Evolutionary conservation across 2,329 filamentous ascomycete genomes (phyloP), one percentile per base, ranked within the genome.

Genomic region (Mycocentrospora acerina): DNA sequence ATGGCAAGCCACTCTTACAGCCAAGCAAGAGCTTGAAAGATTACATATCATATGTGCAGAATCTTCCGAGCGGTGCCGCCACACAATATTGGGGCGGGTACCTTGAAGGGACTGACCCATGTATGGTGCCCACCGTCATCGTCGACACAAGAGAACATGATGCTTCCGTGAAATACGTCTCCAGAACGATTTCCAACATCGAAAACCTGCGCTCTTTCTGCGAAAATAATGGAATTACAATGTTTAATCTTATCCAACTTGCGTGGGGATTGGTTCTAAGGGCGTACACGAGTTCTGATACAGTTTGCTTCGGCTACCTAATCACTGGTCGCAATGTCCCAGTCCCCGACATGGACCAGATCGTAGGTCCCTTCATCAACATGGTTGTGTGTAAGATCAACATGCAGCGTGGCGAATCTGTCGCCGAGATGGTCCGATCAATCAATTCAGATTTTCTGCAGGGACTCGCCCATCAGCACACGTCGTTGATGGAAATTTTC

Each of bases 291-390:
- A 15, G 27, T 3, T 26, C 32, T 3, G 39, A 48, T 4, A 42
- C 47, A 14, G 48, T 57, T 3, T 37, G 44, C 12, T 59, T 59
- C 25, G 54, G 52, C 4, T 58, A 59, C 24, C 26, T 57, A 1
- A 50, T 48, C 14, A 39, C 50, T 3, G 46, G 48, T 10, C 56
- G 56, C 11, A 70, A 75, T 46, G 55, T 67, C 10, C 63, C 66
- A 13, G 57, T 75, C 4, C 45, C 56, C 2, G 66, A 63, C 2
- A 69, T 75, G 7, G 62, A 72, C 26, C 62, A 70, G 19, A 64
- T 67, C 33, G 66, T 73, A 27, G 72, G 73, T 1, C 53, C 67
- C 1, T 62, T 67, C 32, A 64, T 70, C 32, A 68, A 64, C 36
- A 68, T 68, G 52, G 45, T 47, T 22, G 40, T 29, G 2, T 51